Evolutionary conservation across 2,329 filamentous ascomycete species (phyloP).

Genomic region (Hypocreales sp.): DNA sequence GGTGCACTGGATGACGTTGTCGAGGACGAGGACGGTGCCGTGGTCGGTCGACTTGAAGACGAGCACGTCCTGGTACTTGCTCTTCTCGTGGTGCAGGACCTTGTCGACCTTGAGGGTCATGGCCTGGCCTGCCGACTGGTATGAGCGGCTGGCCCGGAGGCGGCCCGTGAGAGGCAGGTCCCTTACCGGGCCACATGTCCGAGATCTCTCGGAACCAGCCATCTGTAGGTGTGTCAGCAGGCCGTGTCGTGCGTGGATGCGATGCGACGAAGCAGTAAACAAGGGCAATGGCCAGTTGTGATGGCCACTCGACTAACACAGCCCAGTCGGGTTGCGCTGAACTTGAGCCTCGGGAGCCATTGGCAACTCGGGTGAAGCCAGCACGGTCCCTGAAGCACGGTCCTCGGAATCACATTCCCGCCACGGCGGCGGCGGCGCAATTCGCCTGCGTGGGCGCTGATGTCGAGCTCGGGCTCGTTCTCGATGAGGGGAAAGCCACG

Average conservation of each 20-base stretch:
- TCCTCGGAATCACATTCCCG: too few relatives aligned
- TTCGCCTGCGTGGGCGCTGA: too few relatives aligned
- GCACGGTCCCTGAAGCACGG: too few relatives aligned
- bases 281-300: too few relatives aligned
- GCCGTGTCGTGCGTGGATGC: neutral
- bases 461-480: too few relatives aligned
- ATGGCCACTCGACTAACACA: too few relatives aligned
- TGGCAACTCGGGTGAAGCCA: too few relatives aligned
- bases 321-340: too few relatives aligned
- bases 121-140: slow-evolving; percentile 53
- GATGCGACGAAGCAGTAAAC: neutral
- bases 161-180: slow-evolving; percentile 1
- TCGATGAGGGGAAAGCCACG: too few relatives aligned
- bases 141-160: slow-evolving; percentile 2
- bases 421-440: too few relatives aligned
- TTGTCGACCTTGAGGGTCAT: slow-evolving; percentile 98
- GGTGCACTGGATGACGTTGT: slow-evolving; percentile 98
- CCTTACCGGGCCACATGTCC: slow-evolving; percentile 78
- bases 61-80: slow-evolving; percentile 95
- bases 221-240: slow-evolving; percentile 40
- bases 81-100: slow-evolving; percentile 98
- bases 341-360: too few relatives aligned
- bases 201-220: slow-evolving; percentile 99
- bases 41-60: slow-evolving; percentile 98
- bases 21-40: slow-evolving; percentile 87